Evolutionary conservation across 805 yeast genomes (phyloP), one percentile per base, ranked within the genome.

Genomic region (Candida suzukii): DNA sequence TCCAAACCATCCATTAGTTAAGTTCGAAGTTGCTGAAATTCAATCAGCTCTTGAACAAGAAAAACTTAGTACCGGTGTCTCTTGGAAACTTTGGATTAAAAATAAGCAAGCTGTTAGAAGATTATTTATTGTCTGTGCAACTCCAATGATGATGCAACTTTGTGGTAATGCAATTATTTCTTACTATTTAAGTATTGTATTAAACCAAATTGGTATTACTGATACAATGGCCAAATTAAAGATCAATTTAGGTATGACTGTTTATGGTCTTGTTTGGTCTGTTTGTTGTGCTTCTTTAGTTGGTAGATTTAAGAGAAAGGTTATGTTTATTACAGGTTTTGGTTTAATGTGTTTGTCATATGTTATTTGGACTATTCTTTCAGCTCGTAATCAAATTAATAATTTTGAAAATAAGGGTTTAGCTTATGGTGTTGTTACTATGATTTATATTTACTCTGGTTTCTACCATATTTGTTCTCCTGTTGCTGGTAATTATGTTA

Each of bases 191-290:
- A 64, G 36, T 33, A 52, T 21, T 66, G 81, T 77, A 13, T 64
- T 71, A 47, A 52, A 57, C 43, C 66, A 76, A 14, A 73, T 76
- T 53, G 81, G 82, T 42, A 69, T 75, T 50, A 73, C 74, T 38
- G 63, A 61, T 10, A 58, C 67, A 18, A 55, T 56, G 29, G 55
- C 58, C 38, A 75, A 76, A 54, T 65, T 74, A 40, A 55, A 68
- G 43, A 71, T 74, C 53, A 76, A 75, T 53, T 78, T 73, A 38
- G 65, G 68, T 41, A 61, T 75, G 43, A 70, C 66, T 67, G 57
- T 69, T 42, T 73, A 61, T 53, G 71, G 73, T 57, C 67, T 68
- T 46, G 52, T 60, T 35, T 48, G 57, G 42, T 56, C 66, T 8
- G 42, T 58, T 25, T 38, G 51, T 6, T 56, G 60, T 43, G 58